A percentile compares a stretch with the other conserved stretches of the same genome.
phyloP scores from a whole-genome alignment of 2,329 filamentous ascomycete species.

The Phyllosticta paracitricarpa region DNA sequence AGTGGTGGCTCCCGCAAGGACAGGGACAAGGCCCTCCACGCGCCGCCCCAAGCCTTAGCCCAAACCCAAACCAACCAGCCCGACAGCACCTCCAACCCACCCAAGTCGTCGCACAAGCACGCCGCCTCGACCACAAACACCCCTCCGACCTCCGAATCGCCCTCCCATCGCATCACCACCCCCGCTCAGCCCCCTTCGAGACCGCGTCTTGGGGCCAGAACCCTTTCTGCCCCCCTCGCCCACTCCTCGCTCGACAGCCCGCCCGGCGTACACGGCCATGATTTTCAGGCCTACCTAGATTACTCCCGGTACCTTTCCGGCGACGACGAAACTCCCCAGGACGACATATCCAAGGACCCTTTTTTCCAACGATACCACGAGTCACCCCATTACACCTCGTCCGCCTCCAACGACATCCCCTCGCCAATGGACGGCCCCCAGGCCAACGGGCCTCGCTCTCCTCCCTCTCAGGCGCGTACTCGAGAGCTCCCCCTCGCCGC shows the following conservation, averaged over 20 bases:
- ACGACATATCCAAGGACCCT: conserved; percentile 28
- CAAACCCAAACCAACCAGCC: background rate
- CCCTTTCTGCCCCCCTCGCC: conserved; percentile 27
- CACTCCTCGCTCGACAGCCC: conserved; percentile 8
- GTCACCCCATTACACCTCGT: conserved; percentile 15
- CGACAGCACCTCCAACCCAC: background rate
- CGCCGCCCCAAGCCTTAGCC: background rate
- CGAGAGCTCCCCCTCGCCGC: background rate
- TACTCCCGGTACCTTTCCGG: background rate
- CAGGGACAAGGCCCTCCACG: background rate
- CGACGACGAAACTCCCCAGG: conserved; percentile 10
- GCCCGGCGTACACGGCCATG: conserved; percentile 1
- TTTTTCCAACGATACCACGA: conserved; percentile 33
- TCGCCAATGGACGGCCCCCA: conserved; percentile 14
- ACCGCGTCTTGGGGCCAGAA: conserved; percentile 10
- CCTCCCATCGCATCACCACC: conserved; percentile 5
- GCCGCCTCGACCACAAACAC: background rate
- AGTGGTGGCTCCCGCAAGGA: background rate
- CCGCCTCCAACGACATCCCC: conserved; percentile 10
- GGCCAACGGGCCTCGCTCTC: background rate
- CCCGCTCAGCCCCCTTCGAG: conserved; percentile 3
- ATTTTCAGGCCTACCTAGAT: background rate
- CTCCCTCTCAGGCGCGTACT: conserved; percentile 3
- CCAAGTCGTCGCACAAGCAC: background rate
- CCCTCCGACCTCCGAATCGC: background rate